Percentiles rank a stretch among this genome's conserved stretches.
These are phyloP conservation scores for Candida andamanensis DNA, from an alignment of 805 yeast species.

Conservation along the genomic window DNA sequence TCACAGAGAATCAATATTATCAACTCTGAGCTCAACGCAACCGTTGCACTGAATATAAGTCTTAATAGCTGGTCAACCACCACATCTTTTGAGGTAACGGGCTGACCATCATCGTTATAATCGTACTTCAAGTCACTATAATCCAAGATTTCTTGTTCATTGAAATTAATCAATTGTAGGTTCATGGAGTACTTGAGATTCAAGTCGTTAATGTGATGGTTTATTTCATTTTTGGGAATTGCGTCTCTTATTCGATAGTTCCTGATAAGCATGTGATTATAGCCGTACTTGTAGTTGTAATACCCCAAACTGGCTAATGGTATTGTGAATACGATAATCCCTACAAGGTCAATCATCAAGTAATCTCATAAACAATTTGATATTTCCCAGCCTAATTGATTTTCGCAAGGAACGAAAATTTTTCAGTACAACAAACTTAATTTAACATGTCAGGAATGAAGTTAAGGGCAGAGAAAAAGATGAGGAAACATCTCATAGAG, in stretches of 20 bases:
- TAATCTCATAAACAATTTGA: too few relatives aligned
- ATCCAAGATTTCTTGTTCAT: slow-evolving; percentile 8
- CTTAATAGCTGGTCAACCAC: background rate
- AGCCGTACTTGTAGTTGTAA: slow-evolving; percentile 10
- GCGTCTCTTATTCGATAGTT: slow-evolving; percentile 10
- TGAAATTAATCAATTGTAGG: slow-evolving; percentile 1
- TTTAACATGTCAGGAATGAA: slow-evolving; percentile 29
- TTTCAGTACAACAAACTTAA: slow-evolving; percentile 1
- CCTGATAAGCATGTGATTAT: slow-evolving; percentile 12
- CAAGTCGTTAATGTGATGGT: slow-evolving; percentile 15
- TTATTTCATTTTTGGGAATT: slow-evolving; percentile 19
- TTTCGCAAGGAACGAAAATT: too few relatives aligned
- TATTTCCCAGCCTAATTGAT: too few relatives aligned
- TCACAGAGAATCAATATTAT: slow-evolving; percentile 35
- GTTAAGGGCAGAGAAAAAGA: slow-evolving; percentile 41
- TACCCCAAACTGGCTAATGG: slow-evolving; percentile 3
- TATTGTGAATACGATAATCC: background rate
- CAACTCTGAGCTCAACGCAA: slow-evolving; percentile 27
- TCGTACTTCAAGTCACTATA: background rate
- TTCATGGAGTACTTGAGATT: slow-evolving; percentile 11
- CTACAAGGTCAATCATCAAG: background rate
- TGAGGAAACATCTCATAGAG: slow-evolving; percentile 43
- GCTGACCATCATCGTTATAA: slow-evolving; percentile 3
- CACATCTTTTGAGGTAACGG: background rate
- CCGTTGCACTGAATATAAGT: slow-evolving; percentile 22